phyloP scores from a whole-genome alignment of 345 rosid genomes.

The Iberis pinnata region DNA sequence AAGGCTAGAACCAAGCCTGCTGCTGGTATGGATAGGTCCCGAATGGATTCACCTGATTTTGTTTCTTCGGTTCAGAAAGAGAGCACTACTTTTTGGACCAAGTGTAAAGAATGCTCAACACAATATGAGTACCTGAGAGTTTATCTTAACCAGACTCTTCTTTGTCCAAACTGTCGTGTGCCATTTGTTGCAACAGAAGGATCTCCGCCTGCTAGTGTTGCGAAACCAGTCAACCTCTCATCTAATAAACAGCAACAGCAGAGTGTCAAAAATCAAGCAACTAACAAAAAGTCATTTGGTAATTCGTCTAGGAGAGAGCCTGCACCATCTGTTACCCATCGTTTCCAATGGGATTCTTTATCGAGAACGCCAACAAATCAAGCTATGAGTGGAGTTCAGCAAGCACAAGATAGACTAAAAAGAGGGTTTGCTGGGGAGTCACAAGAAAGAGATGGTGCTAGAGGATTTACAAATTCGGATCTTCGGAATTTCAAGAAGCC shows the following conservation, averaged over 20 bases:
- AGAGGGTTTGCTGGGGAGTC: slow-evolving; percentile 41
- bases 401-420: slow-evolving; percentile 33
- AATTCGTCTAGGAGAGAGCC: slow-evolving; percentile 26
- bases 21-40: slow-evolving; percentile 22
- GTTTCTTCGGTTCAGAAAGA: slow-evolving; percentile 32
- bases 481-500: slow-evolving; percentile 41
- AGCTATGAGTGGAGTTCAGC: slow-evolving; percentile 34
- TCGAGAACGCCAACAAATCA: slow-evolving; percentile 33
- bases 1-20: slow-evolving; percentile 26
- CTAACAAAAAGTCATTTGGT: slow-evolving; percentile 26
- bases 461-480: slow-evolving; percentile 28
- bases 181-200: slow-evolving; percentile 67
- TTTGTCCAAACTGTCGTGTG: slow-evolving; percentile 66
- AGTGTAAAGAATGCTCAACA: slow-evolving; percentile 62
- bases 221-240: slow-evolving; percentile 35
- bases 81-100: slow-evolving; percentile 77
- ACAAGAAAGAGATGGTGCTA: slow-evolving; percentile 27
- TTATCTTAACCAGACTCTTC: slow-evolving; percentile 68
- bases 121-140: slow-evolving; percentile 72
- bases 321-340: slow-evolving; percentile 28
- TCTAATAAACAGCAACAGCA: slow-evolving; percentile 36
- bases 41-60: slow-evolving; percentile 21
- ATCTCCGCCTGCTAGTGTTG: slow-evolving; percentile 54
- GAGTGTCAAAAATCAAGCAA: slow-evolving; percentile 32
- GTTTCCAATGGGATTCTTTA: slow-evolving; percentile 32